phyloP scores from a whole-genome alignment of 441 rosid genomes.

The Pelargonium fulgidum region DNA sequence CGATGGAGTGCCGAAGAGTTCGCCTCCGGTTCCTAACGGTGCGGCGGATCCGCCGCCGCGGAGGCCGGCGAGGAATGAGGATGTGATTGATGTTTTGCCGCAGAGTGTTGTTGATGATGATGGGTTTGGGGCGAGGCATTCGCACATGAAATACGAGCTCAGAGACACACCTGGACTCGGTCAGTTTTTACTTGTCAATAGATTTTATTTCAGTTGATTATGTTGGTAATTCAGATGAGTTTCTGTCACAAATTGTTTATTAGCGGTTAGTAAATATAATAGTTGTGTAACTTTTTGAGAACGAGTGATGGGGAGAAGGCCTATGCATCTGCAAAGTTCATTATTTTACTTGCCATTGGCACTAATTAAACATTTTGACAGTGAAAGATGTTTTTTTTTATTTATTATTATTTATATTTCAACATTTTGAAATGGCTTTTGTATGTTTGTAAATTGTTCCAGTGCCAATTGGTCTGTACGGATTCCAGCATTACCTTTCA shows the following conservation, averaged over 20 bases:
- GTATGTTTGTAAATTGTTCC: constrained; percentile 15
- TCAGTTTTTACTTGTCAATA: constrained; percentile 20
- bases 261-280: no score
- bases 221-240: background rate
- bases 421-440: background rate
- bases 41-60: constrained; percentile 31
- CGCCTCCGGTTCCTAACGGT: constrained; percentile 32
- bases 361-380: background rate
- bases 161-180: constrained; percentile 94
- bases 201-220: no score
- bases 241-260: background rate
- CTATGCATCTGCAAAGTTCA: background rate
- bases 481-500: constrained; percentile 89
- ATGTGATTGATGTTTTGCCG: constrained; percentile 52
- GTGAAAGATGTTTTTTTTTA: background rate
- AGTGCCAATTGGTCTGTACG: constrained; percentile 93
- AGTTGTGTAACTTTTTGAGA: no score
- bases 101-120: constrained; percentile 43
- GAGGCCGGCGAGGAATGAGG: constrained; percentile 56
- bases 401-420: no score
- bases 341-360: background rate
- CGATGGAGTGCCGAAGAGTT: constrained; percentile 41
- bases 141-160: constrained; percentile 82
- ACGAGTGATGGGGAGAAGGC: no score
- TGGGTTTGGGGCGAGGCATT: constrained; percentile 49